These are phyloP conservation scores for Pouteria glomerata DNA, from an alignment of 148 eudicot species.

Conservation along the genomic window DNA sequence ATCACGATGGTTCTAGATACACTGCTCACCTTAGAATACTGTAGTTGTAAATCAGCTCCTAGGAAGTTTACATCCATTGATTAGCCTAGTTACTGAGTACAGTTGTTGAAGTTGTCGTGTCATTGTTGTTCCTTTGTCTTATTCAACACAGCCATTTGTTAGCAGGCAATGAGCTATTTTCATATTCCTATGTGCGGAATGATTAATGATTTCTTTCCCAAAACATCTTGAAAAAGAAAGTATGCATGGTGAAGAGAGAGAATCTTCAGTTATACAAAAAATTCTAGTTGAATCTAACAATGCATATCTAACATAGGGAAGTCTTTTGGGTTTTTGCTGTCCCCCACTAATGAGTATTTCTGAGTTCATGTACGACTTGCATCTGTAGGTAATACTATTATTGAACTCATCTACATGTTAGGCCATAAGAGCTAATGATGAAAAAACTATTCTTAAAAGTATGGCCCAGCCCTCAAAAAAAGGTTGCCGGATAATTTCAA, in stretches of 20 bases:
- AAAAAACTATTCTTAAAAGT: too few species aligned
- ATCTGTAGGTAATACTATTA: too few species aligned
- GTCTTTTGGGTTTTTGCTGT: not conserved
- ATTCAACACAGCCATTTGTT: not conserved
- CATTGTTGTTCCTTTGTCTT: not conserved
- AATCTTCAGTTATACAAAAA: too few species aligned
- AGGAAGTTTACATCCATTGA: not conserved
- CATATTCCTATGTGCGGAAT: not conserved
- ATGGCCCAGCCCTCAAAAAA: too few species aligned
- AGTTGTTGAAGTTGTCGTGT: not conserved
- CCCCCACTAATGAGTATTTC: not conserved
- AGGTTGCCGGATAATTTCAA: too few species aligned
- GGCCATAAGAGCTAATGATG: too few species aligned
- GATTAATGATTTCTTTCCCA: too few species aligned
- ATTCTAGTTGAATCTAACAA: too few species aligned
- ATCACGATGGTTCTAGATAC: not conserved
- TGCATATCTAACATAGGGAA: not conserved
- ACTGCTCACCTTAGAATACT: not conserved
- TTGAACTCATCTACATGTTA: too few species aligned
- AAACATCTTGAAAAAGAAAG: too few species aligned
- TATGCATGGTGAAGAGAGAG: too few species aligned
- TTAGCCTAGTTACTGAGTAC: not conserved
- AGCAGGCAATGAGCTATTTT: too few species aligned
- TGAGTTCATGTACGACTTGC: not conserved
- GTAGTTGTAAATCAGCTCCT: not conserved